A percentile compares a stretch with the other conserved stretches of the same genome.
Evolutionary conservation across 1,284 basidiomycete species (phyloP).

Genomic region (Athelia psychrophila): DNA sequence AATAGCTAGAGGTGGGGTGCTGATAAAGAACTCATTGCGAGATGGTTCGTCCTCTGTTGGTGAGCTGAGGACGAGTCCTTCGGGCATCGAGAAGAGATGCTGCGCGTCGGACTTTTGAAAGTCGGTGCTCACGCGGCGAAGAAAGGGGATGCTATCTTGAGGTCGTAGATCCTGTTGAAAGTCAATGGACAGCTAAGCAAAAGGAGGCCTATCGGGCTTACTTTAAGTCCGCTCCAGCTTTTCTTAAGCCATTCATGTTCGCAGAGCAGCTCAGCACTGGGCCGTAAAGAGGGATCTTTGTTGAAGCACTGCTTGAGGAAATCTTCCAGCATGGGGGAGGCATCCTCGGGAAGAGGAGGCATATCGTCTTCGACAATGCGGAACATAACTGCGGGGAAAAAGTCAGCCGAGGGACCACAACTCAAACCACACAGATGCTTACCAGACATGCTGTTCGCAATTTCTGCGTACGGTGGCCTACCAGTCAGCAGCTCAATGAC

Average conservation of each 20-base stretch:
- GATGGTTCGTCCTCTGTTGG: constrained; percentile 33
- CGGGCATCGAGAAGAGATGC: constrained; percentile 50
- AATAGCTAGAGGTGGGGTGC: constrained; percentile 20
- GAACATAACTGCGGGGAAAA: constrained; percentile 76
- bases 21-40: constrained; percentile 26
- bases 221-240: constrained; percentile 76
- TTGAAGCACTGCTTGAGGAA: constrained; percentile 86
- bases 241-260: constrained; percentile 89
- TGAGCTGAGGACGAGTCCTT: constrained; percentile 23
- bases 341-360: constrained; percentile 81
- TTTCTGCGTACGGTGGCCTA: constrained; percentile 86
- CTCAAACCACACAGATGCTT: constrained; percentile 15
- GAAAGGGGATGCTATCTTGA: constrained; percentile 93
- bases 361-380: constrained; percentile 90
- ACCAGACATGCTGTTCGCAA: constrained; percentile 86
- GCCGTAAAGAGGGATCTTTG: constrained; percentile 81
- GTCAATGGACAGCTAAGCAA: constrained; percentile 6
- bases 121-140: constrained; percentile 86
- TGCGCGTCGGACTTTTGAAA: constrained; percentile 68
- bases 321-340: constrained; percentile 70
- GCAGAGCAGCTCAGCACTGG: constrained; percentile 80
- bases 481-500: constrained; percentile 93
- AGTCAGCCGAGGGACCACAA: constrained; percentile 1
- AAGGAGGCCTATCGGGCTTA: constrained; percentile 26
- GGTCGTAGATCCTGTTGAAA: constrained; percentile 68